Evolutionary conservation across 2,329 filamentous ascomycete genomes (phyloP).

Genomic region (Fusarium musae): DNA sequence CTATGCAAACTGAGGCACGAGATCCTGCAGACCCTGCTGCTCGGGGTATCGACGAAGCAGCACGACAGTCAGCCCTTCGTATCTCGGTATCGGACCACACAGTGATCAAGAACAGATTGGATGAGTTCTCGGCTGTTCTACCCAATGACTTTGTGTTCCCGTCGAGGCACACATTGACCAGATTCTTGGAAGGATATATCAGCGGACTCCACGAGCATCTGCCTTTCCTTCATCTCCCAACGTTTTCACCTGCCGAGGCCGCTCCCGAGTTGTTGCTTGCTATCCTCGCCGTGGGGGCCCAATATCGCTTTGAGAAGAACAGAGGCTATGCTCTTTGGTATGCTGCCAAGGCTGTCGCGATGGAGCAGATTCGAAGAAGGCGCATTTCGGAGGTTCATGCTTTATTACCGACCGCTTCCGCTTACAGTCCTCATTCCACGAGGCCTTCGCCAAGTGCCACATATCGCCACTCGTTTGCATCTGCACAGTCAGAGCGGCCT

Average conservation of each 20-base stretch:
- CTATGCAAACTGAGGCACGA: conserved; percentile 63
- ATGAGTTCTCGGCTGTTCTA: conserved; percentile 70
- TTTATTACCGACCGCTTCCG: conserved; percentile 65
- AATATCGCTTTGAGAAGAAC: conserved; percentile 71
- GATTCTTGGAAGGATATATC: conserved; percentile 77
- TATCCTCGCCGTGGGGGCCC: conserved; percentile 73
- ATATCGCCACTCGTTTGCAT: conserved; percentile 68
- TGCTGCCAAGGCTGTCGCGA: conserved; percentile 66
- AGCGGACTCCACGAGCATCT: conserved; percentile 71
- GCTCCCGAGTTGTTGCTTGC: conserved; percentile 75
- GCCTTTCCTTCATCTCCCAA: conserved; percentile 74
- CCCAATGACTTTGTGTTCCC: conserved; percentile 74
- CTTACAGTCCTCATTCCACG: conserved; percentile 70
- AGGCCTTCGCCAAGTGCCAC: conserved; percentile 67
- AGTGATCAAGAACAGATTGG: conserved; percentile 67
- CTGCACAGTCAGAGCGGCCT: conserved; percentile 66
- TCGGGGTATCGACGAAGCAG: conserved; percentile 47
- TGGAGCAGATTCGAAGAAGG: conserved; percentile 68
- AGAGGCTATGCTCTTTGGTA: conserved; percentile 71
- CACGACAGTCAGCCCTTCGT: conserved; percentile 53
- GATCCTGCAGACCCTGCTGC: conserved; percentile 48
- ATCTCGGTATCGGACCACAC: conserved; percentile 66
- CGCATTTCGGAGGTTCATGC: conserved; percentile 68
- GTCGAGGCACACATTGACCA: conserved; percentile 73
- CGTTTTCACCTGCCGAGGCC: conserved; percentile 70